phyloP scores from a whole-genome alignment of 371 early-diverging fungal species.

The Mortierella sp. region DNA sequence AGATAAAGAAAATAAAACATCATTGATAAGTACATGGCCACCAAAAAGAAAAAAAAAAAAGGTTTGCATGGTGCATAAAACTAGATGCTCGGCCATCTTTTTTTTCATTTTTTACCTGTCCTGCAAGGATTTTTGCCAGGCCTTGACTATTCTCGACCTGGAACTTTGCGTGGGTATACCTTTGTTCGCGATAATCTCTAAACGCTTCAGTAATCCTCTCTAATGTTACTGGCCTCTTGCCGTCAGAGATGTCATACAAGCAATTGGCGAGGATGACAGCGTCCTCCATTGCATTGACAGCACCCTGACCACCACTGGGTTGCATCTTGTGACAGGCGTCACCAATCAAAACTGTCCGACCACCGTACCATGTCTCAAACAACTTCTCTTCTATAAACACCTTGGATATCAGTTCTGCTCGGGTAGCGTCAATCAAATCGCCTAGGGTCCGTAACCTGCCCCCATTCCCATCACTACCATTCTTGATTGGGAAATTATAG shows the following conservation, averaged over 20 bases:
- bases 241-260: constrained; percentile 2
- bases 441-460: neutral
- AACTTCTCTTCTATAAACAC: constrained; percentile 18
- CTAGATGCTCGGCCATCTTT: neutral
- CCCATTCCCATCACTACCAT: neutral
- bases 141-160: constrained; percentile 8
- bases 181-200: constrained; percentile 2
- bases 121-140: neutral
- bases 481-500: constrained; percentile 2
- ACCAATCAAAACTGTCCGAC: constrained; percentile 21
- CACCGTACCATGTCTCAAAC: constrained; percentile 18
- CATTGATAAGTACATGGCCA: too few species aligned
- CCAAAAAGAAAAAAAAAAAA: neutral
- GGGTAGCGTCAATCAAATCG: constrained; percentile 14
- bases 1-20: neutral
- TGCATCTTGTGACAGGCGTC: constrained; percentile 27
- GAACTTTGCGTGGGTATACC: constrained; percentile 9
- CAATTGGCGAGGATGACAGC: constrained; percentile 10
- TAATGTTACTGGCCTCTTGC: neutral
- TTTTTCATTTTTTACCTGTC: constrained; percentile 9
- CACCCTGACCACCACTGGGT: constrained; percentile 18
- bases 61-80: neutral
- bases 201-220: constrained; percentile 1
- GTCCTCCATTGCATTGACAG: constrained; percentile 21
- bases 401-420: neutral